These are phyloP conservation scores for Coemansia sp. DNA, from an alignment of 192 early-diverging fungal genomes.

Conservation along the genomic window DNA sequence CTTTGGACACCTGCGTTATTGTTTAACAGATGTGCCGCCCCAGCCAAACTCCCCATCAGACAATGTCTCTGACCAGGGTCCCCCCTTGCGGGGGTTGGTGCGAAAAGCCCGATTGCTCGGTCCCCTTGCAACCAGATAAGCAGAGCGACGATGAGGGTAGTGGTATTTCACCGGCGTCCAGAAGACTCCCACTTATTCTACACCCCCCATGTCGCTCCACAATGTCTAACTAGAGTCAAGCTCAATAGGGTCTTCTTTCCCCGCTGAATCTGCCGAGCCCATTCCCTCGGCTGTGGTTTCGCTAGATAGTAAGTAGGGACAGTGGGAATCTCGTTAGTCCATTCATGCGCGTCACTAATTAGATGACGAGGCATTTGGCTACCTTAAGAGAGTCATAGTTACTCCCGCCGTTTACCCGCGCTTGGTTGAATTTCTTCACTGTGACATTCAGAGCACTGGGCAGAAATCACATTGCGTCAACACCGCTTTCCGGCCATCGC, in stretches of 20 bases:
- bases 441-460: constrained; percentile 83
- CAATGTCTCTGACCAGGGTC: constrained; percentile 63
- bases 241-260: constrained; percentile 65
- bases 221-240: constrained; percentile 63
- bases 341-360: constrained; percentile 70
- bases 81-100: constrained; percentile 8
- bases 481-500: constrained; percentile 68
- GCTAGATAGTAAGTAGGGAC: constrained; percentile 68
- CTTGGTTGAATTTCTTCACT: constrained; percentile 71
- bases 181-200: constrained; percentile 62
- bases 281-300: constrained; percentile 66
- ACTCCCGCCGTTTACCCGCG: constrained; percentile 74
- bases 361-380: constrained; percentile 56
- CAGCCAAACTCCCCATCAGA: constrained; percentile 73
- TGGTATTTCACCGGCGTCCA: constrained; percentile 56
- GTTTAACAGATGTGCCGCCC: constrained; percentile 76
- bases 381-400: constrained; percentile 76
- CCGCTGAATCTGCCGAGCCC: constrained; percentile 65
- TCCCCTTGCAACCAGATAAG: constrained; percentile 55
- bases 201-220: constrained; percentile 65
- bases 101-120: constrained; percentile 40
- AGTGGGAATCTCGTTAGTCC: constrained; percentile 64
- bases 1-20: constrained; percentile 75
- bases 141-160: constrained; percentile 61
- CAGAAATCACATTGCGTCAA: constrained; percentile 82